Conservation (phyloP, 2,329 filamentous ascomycete species). For the Aspergillus amoenus region DNA sequence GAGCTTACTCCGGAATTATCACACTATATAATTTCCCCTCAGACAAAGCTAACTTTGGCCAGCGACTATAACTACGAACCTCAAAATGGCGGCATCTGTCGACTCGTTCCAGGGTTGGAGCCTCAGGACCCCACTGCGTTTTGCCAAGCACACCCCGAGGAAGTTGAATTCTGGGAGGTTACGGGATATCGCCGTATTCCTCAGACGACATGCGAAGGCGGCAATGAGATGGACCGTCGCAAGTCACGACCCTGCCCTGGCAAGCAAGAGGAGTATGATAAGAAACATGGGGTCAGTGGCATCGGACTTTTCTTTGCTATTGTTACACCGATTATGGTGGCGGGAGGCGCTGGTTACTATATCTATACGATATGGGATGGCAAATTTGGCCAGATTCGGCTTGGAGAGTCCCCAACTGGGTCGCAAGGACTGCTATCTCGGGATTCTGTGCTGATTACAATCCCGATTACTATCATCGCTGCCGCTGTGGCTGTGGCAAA, state of each 20-base stretch:
- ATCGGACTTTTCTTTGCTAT: conserved; percentile 83
- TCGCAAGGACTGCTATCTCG: conserved; percentile 57
- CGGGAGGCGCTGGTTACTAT: conserved; percentile 75
- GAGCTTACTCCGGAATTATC: conserved; percentile 32
- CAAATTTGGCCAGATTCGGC: conserved; percentile 88
- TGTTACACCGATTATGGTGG: conserved; percentile 69
- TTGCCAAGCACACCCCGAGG: conserved; percentile 64
- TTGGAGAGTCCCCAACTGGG: conserved; percentile 63
- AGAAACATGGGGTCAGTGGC: conserved; percentile 69
- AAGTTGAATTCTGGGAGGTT: conserved; percentile 76
- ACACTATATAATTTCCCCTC: neutral
- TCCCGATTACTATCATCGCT: conserved; percentile 76
- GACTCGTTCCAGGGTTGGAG: conserved; percentile 69
- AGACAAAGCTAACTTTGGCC: conserved; percentile 11
- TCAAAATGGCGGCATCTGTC: conserved; percentile 72
- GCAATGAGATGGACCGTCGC: conserved; percentile 70
- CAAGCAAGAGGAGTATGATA: conserved; percentile 78
- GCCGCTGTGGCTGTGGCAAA: conserved; percentile 76
- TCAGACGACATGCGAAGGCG: conserved; percentile 80
- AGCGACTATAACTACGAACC: conserved; percentile 94
- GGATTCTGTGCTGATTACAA: conserved; percentile 75
- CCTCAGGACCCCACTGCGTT: conserved; percentile 60
- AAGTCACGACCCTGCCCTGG: conserved; percentile 67
- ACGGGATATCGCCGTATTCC: conserved; percentile 89
- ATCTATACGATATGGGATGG: conserved; percentile 81